phyloP scores from a whole-genome alignment of 2,329 filamentous ascomycete genomes.

The Clonostachys solani region DNA sequence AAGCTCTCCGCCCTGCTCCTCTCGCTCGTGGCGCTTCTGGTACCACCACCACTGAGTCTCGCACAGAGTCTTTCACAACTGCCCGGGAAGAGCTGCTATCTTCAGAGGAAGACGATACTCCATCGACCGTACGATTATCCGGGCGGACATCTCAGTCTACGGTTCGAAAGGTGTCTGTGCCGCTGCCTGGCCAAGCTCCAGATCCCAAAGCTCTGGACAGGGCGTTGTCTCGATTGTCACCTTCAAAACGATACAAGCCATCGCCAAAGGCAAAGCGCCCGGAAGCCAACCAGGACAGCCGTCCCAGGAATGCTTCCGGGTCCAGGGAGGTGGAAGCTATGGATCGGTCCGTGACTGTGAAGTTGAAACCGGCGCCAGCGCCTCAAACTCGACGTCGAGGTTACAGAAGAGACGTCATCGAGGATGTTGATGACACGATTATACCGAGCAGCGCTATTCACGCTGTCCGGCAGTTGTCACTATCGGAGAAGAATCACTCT shows the following conservation, averaged over 20 bases:
- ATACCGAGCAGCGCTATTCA: conserved; percentile 48
- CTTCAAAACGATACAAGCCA: conserved; percentile 16
- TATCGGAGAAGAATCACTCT: conserved; percentile 35
- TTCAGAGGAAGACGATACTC: conserved; percentile 54
- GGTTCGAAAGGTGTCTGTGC: conserved; percentile 29
- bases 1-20: conserved; percentile 38
- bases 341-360: conserved; percentile 48
- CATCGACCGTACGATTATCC: conserved; percentile 34
- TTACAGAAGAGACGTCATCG: conserved; percentile 27
- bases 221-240: conserved; percentile 34
- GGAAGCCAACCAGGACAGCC: conserved; percentile 47
- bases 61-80: conserved; percentile 68
- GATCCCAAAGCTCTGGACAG: conserved; percentile 31
- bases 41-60: conserved; percentile 54
- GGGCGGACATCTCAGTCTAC: conserved; percentile 38
- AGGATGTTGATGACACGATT: conserved; percentile 33
- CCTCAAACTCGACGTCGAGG: conserved; percentile 40
- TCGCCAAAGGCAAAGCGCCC: background rate
- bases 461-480: conserved; percentile 40
- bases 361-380: conserved; percentile 42
- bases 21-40: conserved; percentile 47
- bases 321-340: conserved; percentile 47
- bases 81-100: conserved; percentile 61
- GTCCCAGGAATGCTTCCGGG: conserved; percentile 39
- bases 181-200: conserved; percentile 5